These are phyloP conservation scores for Balakata baccata DNA, from an alignment of 345 rosid genomes.

Conservation along the genomic window DNA sequence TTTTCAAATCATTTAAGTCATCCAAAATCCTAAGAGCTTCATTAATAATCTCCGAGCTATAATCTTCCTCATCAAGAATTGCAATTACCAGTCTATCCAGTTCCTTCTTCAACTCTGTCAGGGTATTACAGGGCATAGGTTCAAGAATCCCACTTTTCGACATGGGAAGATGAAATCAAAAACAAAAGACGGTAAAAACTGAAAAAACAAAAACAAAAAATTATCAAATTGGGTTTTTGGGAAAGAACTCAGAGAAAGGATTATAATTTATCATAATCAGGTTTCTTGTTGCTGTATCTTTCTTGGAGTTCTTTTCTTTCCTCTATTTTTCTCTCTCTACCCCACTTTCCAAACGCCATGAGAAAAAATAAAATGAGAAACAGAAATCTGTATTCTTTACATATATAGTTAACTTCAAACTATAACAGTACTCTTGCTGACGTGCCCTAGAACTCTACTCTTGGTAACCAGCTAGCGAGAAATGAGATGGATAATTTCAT, in stretches of 20 bases:
- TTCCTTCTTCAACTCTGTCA: slow-evolving; percentile 39
- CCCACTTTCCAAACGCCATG: neutral
- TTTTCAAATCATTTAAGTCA: slow-evolving; percentile 25
- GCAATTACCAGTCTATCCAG: slow-evolving; percentile 32
- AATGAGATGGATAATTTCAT: too few species aligned
- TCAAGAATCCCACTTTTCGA: slow-evolving; percentile 6
- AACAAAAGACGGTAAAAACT: neutral
- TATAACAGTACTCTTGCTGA: too few species aligned
- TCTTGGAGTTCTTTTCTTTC: neutral
- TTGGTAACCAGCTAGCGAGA: too few species aligned
- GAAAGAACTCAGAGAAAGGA: neutral
- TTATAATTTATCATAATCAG: neutral
- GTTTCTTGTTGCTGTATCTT: slow-evolving; percentile 4
- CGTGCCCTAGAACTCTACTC: too few species aligned
- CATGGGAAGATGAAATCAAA: slow-evolving; percentile 14
- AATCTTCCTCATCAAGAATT: slow-evolving; percentile 40
- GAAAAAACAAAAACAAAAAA: neutral
- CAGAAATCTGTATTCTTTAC: neutral
- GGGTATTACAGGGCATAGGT: neutral
- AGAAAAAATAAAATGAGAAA: neutral
- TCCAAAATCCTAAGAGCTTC: slow-evolving; percentile 39
- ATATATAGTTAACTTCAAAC: too few species aligned
- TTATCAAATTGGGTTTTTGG: neutral
- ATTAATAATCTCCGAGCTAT: slow-evolving; percentile 23
- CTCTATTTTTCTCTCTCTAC: neutral